phyloP scores from a whole-genome alignment of 169 alveolate genomes.

The Plasmodium yoelii region DNA sequence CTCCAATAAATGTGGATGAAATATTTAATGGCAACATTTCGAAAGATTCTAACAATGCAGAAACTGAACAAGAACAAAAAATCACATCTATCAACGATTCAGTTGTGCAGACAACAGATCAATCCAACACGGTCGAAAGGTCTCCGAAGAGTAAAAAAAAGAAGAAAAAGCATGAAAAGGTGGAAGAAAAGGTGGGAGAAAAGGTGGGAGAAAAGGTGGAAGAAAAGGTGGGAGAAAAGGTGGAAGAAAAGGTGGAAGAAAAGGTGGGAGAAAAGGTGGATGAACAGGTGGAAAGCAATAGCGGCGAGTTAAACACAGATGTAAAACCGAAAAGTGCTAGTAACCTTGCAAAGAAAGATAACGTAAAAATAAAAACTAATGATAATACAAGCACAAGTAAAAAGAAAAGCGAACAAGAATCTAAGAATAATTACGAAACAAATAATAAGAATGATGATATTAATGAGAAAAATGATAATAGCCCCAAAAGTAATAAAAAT shows the following conservation, averaged over 20 bases:
- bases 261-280: background rate
- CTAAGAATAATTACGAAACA: background rate
- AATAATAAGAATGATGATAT: background rate
- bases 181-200: background rate
- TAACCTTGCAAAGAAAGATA: background rate
- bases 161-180: conserved; percentile 2
- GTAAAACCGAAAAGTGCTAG: background rate
- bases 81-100: too few relatives aligned
- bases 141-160: too few relatives aligned
- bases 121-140: too few relatives aligned
- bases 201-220: background rate
- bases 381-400: background rate
- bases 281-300: too few relatives aligned
- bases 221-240: background rate
- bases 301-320: background rate
- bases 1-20: background rate
- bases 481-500: background rate
- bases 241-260: background rate
- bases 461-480: background rate
- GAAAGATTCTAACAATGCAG: too few relatives aligned
- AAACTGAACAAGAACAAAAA: too few relatives aligned
- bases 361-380: background rate
- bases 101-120: too few relatives aligned
- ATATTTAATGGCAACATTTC: too few relatives aligned
- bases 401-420: background rate